These are phyloP conservation scores for Phytophthora constricta DNA, from an alignment of 352 stramenopile species.

Conservation along the genomic window DNA sequence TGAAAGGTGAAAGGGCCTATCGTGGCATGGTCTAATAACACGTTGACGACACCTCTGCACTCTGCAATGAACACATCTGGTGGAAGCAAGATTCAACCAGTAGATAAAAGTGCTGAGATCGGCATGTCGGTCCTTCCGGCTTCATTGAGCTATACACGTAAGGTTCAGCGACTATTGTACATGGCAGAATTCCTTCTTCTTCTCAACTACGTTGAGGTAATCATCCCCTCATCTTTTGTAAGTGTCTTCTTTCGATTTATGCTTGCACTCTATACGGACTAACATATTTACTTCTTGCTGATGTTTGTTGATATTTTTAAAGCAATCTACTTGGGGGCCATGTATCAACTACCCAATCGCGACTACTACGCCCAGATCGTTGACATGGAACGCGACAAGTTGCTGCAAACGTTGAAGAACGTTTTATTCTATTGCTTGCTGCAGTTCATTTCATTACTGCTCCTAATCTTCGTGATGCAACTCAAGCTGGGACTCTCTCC, in stretches of 20 bases:
- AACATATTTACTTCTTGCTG: not conserved
- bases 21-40: too few relatives aligned
- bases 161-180: slow-evolving; percentile 24
- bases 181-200: slow-evolving; percentile 37
- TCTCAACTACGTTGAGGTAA: slow-evolving; percentile 43
- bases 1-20: too few relatives aligned
- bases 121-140: not conserved
- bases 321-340: slow-evolving; percentile 35
- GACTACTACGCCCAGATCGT: slow-evolving; percentile 39
- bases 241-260: slow-evolving; percentile 3
- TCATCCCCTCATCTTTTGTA: slow-evolving; percentile 41
- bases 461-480: slow-evolving; percentile 30
- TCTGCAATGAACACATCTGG: too few relatives aligned
- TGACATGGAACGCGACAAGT: slow-evolving; percentile 13
- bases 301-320: not conserved
- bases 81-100: not conserved
- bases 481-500: slow-evolving; percentile 35
- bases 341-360: slow-evolving; percentile 44
- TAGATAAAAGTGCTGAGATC: not conserved
- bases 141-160: slow-evolving; percentile 3
- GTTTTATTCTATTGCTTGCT: slow-evolving; percentile 47
- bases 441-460: slow-evolving; percentile 42
- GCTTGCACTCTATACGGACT: too few relatives aligned
- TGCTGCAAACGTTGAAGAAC: slow-evolving; percentile 35
- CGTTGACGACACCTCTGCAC: too few relatives aligned